Evolutionary conservation across 768 basidiomycete species (phyloP), one percentile per base, ranked within the genome.

Genomic region (Suillus sp.): DNA sequence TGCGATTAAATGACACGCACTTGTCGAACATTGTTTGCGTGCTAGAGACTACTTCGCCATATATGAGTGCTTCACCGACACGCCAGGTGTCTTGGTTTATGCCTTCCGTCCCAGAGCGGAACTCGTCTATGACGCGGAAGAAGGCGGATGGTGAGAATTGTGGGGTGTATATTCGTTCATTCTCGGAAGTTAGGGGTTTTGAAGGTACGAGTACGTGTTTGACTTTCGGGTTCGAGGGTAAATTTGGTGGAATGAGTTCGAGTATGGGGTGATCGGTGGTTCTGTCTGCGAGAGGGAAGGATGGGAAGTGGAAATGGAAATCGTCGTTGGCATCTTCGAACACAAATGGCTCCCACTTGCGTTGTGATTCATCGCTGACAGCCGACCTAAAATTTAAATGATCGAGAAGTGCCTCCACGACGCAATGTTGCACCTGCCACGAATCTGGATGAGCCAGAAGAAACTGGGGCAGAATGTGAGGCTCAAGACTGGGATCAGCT

Each of bases 1-100:
- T 11, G 14, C 32, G 22, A 34, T 32, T 32, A 16, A 34, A 32
- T 34, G 30, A 40, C 1, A 76, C 90, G 76, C 66, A 95, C 96
- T 88, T 92, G 71, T 97, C 93, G 5, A 99, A 80, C 84, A 98
- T 86, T 2, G 94, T 95, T 73, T 99, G 97, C 0, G 96, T 99
- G 67, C 93, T 95, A 1, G 94, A 94, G 13, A 99, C 91, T 0
- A 87, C 87, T 74, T 97, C 93, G 37, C 91, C 90, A 66, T 98
- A 98, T 10, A 96, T 67, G 34, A 98, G 71, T 42, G 86, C 82
- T 64, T 96, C 93, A 0, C 95, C 95, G 4, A 91, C 73, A 2
- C 85, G 83, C 83, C 86, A 86, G 6, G 70, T 58, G 27, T 73
- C 68, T 11, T 72, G 60, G 16, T 64, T 65, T 11, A 69, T 68